Conservation (phyloP, 1,139 yeast species). For the Taphrina sp. region DNA sequence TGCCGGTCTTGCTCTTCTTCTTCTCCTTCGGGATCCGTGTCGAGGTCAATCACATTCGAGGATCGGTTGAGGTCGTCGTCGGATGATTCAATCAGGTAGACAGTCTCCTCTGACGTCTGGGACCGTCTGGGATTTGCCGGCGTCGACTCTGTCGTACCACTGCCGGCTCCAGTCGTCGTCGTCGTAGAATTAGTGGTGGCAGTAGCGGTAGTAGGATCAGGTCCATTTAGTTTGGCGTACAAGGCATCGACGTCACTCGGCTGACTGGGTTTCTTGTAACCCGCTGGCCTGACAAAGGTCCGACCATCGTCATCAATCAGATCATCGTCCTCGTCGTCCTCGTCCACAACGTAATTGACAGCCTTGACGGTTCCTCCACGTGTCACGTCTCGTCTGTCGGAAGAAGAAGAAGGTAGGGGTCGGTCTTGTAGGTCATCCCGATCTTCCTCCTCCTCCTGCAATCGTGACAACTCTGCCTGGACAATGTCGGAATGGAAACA, state of each 20-base stretch:
- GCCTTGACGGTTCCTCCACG: background rate
- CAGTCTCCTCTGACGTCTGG: background rate
- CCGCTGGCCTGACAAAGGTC: slow-evolving; percentile 16
- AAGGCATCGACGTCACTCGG: slow-evolving; percentile 28
- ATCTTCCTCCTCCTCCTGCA: slow-evolving; percentile 19
- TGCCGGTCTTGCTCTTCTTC: no score
- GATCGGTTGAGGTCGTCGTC: slow-evolving; percentile 6
- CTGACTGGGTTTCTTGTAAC: slow-evolving; percentile 19
- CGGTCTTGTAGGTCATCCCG: slow-evolving; percentile 2
- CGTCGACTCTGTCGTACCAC: no score
- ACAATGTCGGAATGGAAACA: slow-evolving; percentile 17
- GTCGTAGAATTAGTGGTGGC: background rate
- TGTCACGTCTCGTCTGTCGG: no score
- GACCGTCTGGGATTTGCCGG: background rate
- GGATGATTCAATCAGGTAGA: slow-evolving; percentile 26
- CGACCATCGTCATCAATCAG: slow-evolving; percentile 22
- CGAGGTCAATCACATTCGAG: slow-evolving; percentile 15
- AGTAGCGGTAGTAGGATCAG: no score
- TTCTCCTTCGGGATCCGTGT: slow-evolving; percentile 8
- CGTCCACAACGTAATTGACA: slow-evolving; percentile 2
- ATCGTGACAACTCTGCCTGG: slow-evolving; percentile 11
- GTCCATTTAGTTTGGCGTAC: slow-evolving; percentile 22
- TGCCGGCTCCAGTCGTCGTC: background rate
- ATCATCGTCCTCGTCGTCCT: slow-evolving; percentile 15
- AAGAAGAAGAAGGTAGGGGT: background rate